Evolutionary conservation across 78 protist genomes (phyloP).

Genomic region (Dictyostelium citrinum): DNA sequence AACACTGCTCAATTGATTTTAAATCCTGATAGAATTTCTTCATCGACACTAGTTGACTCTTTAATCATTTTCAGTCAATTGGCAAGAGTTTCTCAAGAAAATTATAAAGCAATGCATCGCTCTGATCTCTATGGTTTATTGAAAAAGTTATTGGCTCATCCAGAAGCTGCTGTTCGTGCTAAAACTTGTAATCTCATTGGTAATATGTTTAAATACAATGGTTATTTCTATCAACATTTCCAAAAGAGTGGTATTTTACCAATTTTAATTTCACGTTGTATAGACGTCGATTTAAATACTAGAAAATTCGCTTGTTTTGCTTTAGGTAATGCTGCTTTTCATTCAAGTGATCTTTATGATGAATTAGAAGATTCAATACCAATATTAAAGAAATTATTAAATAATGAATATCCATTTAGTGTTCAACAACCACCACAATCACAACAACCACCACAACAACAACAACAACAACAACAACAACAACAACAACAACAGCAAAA

Average conservation of each 20-base stretch:
- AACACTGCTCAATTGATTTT: background rate
- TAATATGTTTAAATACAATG: conserved; percentile 87
- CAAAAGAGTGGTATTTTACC: conserved; percentile 35
- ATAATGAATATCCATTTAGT: conserved; percentile 28
- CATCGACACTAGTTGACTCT: conserved; percentile 23
- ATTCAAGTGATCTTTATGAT: conserved; percentile 63
- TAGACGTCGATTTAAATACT: conserved; percentile 66
- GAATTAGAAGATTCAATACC: conserved; percentile 23
- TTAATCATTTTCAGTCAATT: conserved; percentile 83
- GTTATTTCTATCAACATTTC: conserved; percentile 78
- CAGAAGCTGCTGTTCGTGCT: conserved; percentile 76
- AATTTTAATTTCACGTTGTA: conserved; percentile 30
- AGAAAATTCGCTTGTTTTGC: conserved; percentile 95
- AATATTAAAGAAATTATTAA: background rate
- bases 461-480: background rate
- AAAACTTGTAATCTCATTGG: conserved; percentile 93
- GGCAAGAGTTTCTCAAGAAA: conserved; percentile 69
- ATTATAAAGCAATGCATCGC: conserved; percentile 47
- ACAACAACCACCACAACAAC: background rate
- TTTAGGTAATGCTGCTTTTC: conserved; percentile 93
- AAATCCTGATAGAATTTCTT: background rate
- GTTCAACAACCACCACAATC: background rate
- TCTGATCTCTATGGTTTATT: conserved; percentile 30
- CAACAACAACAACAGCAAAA: background rate
- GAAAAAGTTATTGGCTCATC: conserved; percentile 37